Conservation (phyloP, 1,284 basidiomycete genomes). For the Tilletia caries region DNA sequence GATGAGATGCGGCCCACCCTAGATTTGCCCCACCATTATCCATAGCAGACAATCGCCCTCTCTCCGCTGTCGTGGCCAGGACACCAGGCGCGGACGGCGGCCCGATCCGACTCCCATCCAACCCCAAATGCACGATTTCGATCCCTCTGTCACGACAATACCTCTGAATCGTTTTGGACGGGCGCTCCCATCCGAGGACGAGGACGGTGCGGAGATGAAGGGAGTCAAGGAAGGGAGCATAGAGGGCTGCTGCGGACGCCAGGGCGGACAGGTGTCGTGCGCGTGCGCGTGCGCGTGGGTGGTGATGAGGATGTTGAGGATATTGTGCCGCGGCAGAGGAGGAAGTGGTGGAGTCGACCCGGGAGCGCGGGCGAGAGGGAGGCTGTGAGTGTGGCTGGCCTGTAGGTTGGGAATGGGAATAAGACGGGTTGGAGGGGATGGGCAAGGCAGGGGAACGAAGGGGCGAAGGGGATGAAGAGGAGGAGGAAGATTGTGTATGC, state of each 20-base stretch:
- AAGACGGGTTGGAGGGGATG: background rate
- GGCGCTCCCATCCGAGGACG: slow-evolving; percentile 42
- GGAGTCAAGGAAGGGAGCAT: slow-evolving; percentile 22
- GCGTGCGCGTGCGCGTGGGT: too few species aligned
- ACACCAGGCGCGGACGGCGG: background rate
- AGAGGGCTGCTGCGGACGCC: background rate
- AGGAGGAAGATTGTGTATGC: background rate
- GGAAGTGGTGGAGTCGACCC: slow-evolving; percentile 2
- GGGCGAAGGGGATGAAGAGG: background rate
- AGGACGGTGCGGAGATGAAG: slow-evolving; percentile 41
- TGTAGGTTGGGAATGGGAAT: background rate
- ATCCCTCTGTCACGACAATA: slow-evolving; percentile 34
- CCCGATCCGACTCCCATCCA: slow-evolving; percentile 23
- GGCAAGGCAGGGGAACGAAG: background rate
- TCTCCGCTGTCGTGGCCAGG: too few species aligned
- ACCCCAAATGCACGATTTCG: slow-evolving; percentile 39
- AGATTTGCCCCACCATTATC: too few species aligned
- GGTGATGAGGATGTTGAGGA: slow-evolving; percentile 5
- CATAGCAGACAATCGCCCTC: too few species aligned
- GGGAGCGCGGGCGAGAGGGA: slow-evolving; percentile 21
- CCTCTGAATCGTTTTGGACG: slow-evolving; percentile 27
- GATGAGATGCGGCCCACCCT: too few species aligned
- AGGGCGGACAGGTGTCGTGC: background rate
- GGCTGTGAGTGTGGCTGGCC: slow-evolving; percentile 23
- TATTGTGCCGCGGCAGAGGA: background rate